Base-by-base conservation (phyloP, 2,329 filamentous ascomycete species). In the Nakataea oryzae region DNA sequence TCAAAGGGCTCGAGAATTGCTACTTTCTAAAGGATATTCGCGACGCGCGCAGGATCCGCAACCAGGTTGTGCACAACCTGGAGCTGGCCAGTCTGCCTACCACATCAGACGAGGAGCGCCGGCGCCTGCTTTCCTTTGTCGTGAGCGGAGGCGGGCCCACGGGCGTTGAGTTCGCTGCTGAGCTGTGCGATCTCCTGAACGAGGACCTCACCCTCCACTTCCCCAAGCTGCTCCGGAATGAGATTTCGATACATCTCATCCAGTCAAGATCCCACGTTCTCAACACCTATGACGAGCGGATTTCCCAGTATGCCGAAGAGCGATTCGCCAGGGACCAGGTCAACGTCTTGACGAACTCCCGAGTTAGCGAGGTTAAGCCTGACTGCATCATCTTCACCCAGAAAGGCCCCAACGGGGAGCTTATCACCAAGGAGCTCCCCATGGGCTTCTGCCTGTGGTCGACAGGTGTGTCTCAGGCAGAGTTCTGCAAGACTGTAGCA, bases 401-500 rank as follows among this genome's bases (percentile, higher is more conserved):
- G 73, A 88, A 90, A 70, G 80, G 81, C 59, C 84, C 89, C 3
- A 79, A 91, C 41, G 92, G 91, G 56, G 84, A 86, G 32, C 74
- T 87, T 0, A 69, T 96, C n/a, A 89, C 86, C 28, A 99, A 99
- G 73, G 95, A 99, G 70, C 85, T 99, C 0, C 93, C 95, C 0
- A 93, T 91, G 80, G 95, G 92, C 30, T 96, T 99, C 78, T 97
- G 95, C 69, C 81, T 99, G 17, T 99, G 95, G 95, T 97, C 95
- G 0, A 99, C 95, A 0, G 95, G 95, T 64, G 93, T 99, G 55
- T 81, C 93, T 0, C 95, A 96, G 72, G 90, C 91, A 5, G 83
- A 89, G 29, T 86, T 99, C 66, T 89, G 86, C 71, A 84, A 91
- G 74, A 87, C 79, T 24, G 77, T 99, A 30, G 87, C 93, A 3